Evolutionary conservation across 139 green algal species (phyloP).

Genomic region (Micromonas pusilla): DNA sequence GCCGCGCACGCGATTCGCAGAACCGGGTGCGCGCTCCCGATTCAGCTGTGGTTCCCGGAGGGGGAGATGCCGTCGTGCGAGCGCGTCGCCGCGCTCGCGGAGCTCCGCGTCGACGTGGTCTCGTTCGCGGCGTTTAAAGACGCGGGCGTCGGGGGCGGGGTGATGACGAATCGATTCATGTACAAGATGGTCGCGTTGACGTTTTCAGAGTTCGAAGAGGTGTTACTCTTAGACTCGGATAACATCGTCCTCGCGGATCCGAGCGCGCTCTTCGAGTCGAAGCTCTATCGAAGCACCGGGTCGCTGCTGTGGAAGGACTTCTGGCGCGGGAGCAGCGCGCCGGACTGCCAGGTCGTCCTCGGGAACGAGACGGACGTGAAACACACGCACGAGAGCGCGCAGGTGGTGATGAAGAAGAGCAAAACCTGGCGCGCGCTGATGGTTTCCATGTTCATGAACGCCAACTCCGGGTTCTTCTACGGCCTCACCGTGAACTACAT

Average conservation of each 20-base stretch:
- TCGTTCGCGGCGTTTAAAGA: neutral
- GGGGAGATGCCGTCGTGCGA: neutral
- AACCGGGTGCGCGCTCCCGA: slow-evolving; percentile 2
- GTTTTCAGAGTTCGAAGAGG: slow-evolving; percentile 1
- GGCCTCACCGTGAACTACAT: slow-evolving; percentile 8
- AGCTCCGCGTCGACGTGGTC: slow-evolving; percentile 1
- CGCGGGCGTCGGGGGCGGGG: neutral
- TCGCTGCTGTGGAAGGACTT: slow-evolving; percentile 16
- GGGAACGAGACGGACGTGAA: neutral
- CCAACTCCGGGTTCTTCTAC: slow-evolving; percentile 4
- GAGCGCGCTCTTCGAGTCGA: neutral
- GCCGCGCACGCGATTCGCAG: slow-evolving; percentile 5
- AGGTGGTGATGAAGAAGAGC: neutral
- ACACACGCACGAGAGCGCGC: slow-evolving; percentile 16
- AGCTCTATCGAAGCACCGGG: neutral
- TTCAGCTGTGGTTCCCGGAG: slow-evolving; percentile 24
- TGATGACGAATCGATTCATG: neutral
- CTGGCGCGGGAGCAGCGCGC: neutral
- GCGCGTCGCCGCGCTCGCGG: neutral
- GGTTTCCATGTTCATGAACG: slow-evolving; percentile 16
- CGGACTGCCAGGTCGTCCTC: slow-evolving; percentile 4
- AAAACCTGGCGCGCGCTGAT: neutral
- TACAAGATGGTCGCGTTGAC: neutral
- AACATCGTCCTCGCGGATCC: slow-evolving; percentile 10
- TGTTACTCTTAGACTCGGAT: slow-evolving; percentile 11